Evolutionary conservation across 768 basidiomycete genomes (phyloP).

Genomic region (Boletus subcaerulescens): DNA sequence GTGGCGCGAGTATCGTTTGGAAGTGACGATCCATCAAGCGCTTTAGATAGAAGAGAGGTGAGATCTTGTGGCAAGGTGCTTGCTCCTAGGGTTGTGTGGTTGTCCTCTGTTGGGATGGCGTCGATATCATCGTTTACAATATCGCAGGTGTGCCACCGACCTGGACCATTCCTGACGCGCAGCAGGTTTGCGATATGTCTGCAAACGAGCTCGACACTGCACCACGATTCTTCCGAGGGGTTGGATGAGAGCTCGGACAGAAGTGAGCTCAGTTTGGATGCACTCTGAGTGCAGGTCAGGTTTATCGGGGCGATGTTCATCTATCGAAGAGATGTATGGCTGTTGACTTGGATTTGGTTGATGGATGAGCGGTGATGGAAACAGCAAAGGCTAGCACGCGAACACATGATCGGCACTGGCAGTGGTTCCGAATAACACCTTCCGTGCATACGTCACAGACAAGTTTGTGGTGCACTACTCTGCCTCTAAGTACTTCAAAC

Average conservation of each 20-base stretch:
- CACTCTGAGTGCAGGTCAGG: constrained; percentile 28
- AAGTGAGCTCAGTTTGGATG: constrained; percentile 33
- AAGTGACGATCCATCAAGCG: constrained; percentile 47
- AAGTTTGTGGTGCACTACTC: no score
- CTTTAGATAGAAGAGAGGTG: constrained; percentile 55
- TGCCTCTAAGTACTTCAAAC: no score
- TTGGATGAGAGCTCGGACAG: constrained; percentile 33
- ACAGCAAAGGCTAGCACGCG: neutral
- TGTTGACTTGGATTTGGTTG: neutral
- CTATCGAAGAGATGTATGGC: neutral
- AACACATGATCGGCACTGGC: constrained; percentile 3
- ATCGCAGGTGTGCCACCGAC: constrained; percentile 31
- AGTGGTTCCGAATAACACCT: neutral
- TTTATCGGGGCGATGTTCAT: constrained; percentile 19
- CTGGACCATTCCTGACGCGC: constrained; percentile 51
- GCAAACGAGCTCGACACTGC: constrained; percentile 47
- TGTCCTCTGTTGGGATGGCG: constrained; percentile 50
- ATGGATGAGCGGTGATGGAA: neutral
- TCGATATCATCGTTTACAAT: constrained; percentile 10
- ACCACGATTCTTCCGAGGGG: constrained; percentile 42
- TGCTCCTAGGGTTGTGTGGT: constrained; percentile 66
- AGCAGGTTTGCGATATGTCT: constrained; percentile 61
- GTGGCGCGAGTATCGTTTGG: constrained; percentile 46
- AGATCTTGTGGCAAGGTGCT: constrained; percentile 64
- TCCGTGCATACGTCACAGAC: no score